Base-by-base conservation (phyloP, 2,329 filamentous ascomycete genomes). In the Aspergillus sp. region DNA sequence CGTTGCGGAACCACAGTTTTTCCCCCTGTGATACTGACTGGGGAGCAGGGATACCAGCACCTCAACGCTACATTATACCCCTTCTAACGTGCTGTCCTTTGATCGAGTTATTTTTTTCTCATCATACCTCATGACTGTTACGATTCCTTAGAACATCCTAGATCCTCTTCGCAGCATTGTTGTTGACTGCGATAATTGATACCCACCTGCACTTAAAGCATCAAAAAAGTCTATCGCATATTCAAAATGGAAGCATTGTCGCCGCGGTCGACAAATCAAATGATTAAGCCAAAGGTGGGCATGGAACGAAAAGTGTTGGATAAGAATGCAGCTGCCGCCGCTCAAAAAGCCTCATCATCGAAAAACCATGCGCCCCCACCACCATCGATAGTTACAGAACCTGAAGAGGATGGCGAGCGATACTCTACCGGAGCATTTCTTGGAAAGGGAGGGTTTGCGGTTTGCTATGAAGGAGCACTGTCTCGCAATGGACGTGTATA, bases 361-460 rank as follows among this genome's bases (percentile, higher is more conserved):
- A 70, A 68, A 53, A 71, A 65, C 47, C 69, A 74, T 65, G 70
- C 69, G 34, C 62, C 68, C 37, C 67, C 69, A 31, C 72, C 72
- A 9, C 72, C 72, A 26, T 47, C 66, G 9, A 51, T 68, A 38
- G 66, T 76, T 9, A 53, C 60, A 27, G 73, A 75, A 47, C 73
- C 73, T 5, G 70, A 63, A 13, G 61, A 66, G 29, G 58, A 66
- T 43, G 66, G 66, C 13, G 71, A 75, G 53, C 64, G 63, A 47
- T 76, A 75, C 47, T 52, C 64, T 3, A 72, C 69, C 2, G 73
- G 72, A 8, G 61, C 51, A 27, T 73, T 72, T 42, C 54, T 76
- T 12, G 73, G 73, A 1, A 75, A 74, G 55, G 73, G 73, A 32
- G 73, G 73, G 0, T 76, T 76, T 56, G 73, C 73, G 4, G 66